Evolutionary conservation across 306 rosid genomes (phyloP), one percentile per base, ranked within the genome.

Genomic region (Coriaria nepalensis): DNA sequence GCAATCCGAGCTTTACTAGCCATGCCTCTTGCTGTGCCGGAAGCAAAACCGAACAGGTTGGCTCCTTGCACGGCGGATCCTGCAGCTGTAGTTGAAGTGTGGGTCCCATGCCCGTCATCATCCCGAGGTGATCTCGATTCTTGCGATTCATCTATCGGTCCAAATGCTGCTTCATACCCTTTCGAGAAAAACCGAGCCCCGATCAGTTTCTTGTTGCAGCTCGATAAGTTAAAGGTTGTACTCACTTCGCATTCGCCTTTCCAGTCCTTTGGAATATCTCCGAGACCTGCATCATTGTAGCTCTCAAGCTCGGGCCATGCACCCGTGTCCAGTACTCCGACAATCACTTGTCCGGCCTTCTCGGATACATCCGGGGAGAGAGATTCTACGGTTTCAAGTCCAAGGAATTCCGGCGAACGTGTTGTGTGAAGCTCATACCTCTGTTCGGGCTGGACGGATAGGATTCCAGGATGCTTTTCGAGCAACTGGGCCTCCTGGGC

Each of bases 81-180:
- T 2, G 79, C 84, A 44, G 90, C 95, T 10, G 95, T 90, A 20
- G 90, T 70, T 35, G 93, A 81, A 42, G 97, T 90, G 62, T 90
- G 97, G 52, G 80, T 84, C 61, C 97, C 97, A 8, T 90, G 97
- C 37, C 97, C 97, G 0, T 77, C 82, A 46, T 71, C 86, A 32
- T 90, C 97, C 62, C 95, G 73, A 0, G 97, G 97, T 41, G 97
- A 90, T 56, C 59, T 84, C 7, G 92, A 84, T 70, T 81, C 95
- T 14, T 2, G 13, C 7, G 49, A 66, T 40, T 49, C 70, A n/a
- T 77, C 67, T 15, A 84, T 53, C 4, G 78, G 61, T 50, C 90
- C 86, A 12, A 41, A n/a, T 6, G 73, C 44, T 32, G 74, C 69
- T 64, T 84, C 97, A 2, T 84, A 79, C 35, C 81, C 95, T 50